A percentile compares a stretch with the other conserved stretches of the same genome.
Conservation (phyloP, 805 yeast genomes). For the Cephaloascus albidus region DNA sequence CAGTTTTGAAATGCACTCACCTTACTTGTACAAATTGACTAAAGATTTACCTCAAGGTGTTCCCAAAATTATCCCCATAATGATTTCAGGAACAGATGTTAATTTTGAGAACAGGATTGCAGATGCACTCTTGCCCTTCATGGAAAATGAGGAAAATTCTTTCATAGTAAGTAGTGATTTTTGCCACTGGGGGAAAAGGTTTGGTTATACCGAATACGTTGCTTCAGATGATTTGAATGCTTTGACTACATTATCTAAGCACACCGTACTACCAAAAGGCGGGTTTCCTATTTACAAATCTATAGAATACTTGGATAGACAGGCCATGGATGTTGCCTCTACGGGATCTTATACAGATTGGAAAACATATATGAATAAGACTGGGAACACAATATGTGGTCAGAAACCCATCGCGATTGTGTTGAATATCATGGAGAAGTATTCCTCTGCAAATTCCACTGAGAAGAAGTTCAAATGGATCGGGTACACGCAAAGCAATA, state of each 20-base stretch:
- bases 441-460: constrained; percentile 7
- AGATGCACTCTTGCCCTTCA: constrained; percentile 37
- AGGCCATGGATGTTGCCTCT: constrained; percentile 57
- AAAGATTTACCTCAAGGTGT: constrained; percentile 16
- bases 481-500: constrained; percentile 71
- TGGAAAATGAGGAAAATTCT: constrained; percentile 46
- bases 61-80: constrained; percentile 63
- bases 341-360: constrained; percentile 50
- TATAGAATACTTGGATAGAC: constrained; percentile 63
- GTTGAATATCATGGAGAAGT: constrained; percentile 40
- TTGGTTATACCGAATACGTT: constrained; percentile 30
- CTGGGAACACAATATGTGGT: constrained; percentile 93
- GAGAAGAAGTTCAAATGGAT: constrained; percentile 49
- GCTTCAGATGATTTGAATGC: neutral
- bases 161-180: constrained; percentile 86
- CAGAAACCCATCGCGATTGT: constrained; percentile 70
- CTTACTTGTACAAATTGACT: constrained; percentile 50
- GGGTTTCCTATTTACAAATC: constrained; percentile 53
- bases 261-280: constrained; percentile 3
- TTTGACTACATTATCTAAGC: constrained; percentile 1
- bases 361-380: constrained; percentile 53
- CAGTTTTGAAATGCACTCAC: constrained; percentile 91
- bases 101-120: constrained; percentile 36
- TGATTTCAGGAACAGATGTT: constrained; percentile 58
- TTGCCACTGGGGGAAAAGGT: constrained; percentile 76